Evolutionary conservation across 306 rosid genomes (phyloP).

Genomic region (Glycyrrhiza uralensis): DNA sequence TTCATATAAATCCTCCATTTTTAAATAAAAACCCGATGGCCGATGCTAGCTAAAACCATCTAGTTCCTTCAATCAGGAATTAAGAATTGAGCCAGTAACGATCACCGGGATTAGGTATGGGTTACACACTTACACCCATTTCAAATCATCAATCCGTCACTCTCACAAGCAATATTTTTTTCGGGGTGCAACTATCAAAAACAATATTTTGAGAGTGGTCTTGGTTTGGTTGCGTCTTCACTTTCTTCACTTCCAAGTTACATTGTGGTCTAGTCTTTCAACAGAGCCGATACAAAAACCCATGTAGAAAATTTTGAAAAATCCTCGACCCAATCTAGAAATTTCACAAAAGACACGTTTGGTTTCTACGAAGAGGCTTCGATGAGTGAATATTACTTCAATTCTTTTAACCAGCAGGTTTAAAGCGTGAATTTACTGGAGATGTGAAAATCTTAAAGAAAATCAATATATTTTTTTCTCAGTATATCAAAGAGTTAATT

Average conservation of each 20-base stretch:
- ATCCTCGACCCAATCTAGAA: neutral
- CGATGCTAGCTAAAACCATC: neutral
- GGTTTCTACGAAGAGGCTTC: neutral
- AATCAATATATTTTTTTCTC: neutral
- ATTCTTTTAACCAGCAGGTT: neutral
- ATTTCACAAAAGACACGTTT: neutral
- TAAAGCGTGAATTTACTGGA: neutral
- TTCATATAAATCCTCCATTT: neutral
- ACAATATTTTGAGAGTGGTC: neutral
- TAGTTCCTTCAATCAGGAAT: neutral
- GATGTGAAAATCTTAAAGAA: neutral
- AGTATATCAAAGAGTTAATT: neutral
- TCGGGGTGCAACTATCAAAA: neutral
- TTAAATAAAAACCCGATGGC: neutral
- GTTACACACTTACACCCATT: neutral
- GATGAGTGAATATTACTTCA: neutral
- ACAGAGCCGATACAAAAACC: neutral
- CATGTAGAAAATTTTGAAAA: neutral
- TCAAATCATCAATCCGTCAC: slow-evolving; percentile 10
- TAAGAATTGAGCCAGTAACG: neutral
- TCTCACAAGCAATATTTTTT: slow-evolving; percentile 6
- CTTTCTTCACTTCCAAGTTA: slow-evolving; percentile 34
- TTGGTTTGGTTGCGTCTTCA: slow-evolving; percentile 23
- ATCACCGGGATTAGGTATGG: slow-evolving; percentile 38
- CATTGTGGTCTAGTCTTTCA: neutral